phyloP scores from a whole-genome alignment of 2,329 filamentous ascomycete species.

The Pseudofabraea citricarpa region DNA sequence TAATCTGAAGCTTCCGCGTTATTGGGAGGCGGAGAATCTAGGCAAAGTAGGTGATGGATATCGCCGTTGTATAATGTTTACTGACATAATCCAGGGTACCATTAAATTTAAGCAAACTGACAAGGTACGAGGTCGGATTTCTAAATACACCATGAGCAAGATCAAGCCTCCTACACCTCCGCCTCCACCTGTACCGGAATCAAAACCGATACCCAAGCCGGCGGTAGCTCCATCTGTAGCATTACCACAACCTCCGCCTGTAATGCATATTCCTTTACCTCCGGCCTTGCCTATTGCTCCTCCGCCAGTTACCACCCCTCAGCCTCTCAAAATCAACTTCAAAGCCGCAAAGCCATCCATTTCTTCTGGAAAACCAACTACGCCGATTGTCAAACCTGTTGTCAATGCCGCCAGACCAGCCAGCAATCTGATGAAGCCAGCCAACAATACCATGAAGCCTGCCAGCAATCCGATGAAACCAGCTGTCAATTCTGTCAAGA shows the following conservation, averaged over 20 bases:
- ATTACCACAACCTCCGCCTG: background rate
- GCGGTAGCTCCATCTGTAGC: conserved; percentile 1
- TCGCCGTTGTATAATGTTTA: background rate
- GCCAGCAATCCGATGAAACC: background rate
- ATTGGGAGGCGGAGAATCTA: conserved; percentile 36
- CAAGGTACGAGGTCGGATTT: conserved; percentile 21
- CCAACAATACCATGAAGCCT: background rate
- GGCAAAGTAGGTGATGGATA: conserved; percentile 28
- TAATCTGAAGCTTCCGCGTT: conserved; percentile 41
- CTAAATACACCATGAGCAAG: conserved; percentile 5
- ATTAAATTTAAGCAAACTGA: conserved; percentile 22
- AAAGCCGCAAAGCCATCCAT: too few species aligned
- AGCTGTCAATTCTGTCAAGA: conserved; percentile 1
- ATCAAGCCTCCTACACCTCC: conserved; percentile 1
- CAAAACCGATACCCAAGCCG: background rate
- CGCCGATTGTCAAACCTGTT: too few species aligned
- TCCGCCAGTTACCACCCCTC: too few species aligned
- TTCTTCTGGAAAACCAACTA: too few species aligned
- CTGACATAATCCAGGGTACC: conserved; percentile 17
- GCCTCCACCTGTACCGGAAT: conserved; percentile 1
- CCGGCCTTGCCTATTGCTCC: too few species aligned
- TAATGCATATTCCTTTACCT: too few species aligned
- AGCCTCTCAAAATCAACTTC: too few species aligned
- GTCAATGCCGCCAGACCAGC: too few species aligned
- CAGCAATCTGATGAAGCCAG: too few species aligned